A percentile compares a stretch with the other conserved stretches of the same genome.
These are phyloP conservation scores for Candida ascalaphidarum DNA, from an alignment of 805 yeast species.

Conservation along the genomic window DNA sequence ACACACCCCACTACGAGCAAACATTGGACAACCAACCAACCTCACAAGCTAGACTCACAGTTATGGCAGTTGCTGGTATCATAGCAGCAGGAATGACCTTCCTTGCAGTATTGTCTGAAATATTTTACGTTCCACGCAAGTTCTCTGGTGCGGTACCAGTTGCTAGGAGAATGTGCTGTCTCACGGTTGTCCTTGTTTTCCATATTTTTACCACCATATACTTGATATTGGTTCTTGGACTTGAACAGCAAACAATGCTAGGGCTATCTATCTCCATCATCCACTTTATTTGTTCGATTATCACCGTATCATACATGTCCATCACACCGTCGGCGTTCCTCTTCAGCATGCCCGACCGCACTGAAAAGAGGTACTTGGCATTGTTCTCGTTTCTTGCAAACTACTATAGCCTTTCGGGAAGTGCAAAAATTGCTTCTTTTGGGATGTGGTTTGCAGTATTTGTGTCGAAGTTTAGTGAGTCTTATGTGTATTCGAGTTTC, in stretches of 20 bases:
- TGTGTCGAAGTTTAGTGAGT: conserved; percentile 60
- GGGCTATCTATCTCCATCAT: conserved; percentile 40
- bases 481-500: conserved; percentile 68
- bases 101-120: conserved; percentile 49
- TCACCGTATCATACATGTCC: conserved; percentile 49
- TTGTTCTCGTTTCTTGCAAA: conserved; percentile 48
- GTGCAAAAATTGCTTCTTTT: conserved; percentile 52
- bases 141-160: conserved; percentile 69
- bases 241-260: conserved; percentile 17
- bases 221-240: conserved; percentile 32
- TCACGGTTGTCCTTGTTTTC: conserved; percentile 33
- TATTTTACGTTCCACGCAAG: conserved; percentile 56
- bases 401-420: conserved; percentile 43
- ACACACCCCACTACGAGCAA: conserved; percentile 49
- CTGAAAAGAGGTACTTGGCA: conserved; percentile 38
- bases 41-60: conserved; percentile 42
- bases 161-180: conserved; percentile 34
- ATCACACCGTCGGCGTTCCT: conserved; percentile 62
- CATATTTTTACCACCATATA: conserved; percentile 45
- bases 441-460: conserved; percentile 67
- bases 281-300: conserved; percentile 49
- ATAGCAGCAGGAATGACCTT: conserved; percentile 48
- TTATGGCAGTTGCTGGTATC: conserved; percentile 61
- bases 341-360: no score
- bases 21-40: conserved; percentile 54